Evolutionary conservation across 352 stramenopile genomes (phyloP).

Genomic region (Phytophthora melonis): DNA sequence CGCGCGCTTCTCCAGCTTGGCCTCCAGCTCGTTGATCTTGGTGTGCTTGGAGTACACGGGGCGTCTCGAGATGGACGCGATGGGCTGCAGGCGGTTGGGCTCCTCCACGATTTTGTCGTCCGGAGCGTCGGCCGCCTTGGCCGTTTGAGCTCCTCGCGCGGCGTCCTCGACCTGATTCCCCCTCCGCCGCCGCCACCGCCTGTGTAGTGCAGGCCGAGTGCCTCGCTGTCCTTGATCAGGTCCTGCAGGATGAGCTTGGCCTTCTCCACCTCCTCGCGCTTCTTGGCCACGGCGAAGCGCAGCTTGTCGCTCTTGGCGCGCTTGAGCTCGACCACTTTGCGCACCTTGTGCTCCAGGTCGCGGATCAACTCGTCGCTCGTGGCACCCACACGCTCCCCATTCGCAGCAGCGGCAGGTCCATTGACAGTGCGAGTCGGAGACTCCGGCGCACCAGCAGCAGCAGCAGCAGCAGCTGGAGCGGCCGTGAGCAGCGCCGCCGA

Average conservation of each 20-base stretch:
- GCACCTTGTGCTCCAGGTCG: conserved; percentile 78
- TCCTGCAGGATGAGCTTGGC: conserved; percentile 75
- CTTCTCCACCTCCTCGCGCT: conserved; percentile 71
- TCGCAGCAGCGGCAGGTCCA: conserved; percentile 13
- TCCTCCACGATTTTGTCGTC: conserved; percentile 54
- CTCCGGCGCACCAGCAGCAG: conserved; percentile 7
- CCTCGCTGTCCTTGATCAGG: conserved; percentile 79
- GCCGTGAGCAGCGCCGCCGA: conserved; percentile 42
- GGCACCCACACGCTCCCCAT: conserved; percentile 53
- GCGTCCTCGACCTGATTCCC: conserved; percentile 41
- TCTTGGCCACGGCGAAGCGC: conserved; percentile 69
- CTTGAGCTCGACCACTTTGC: conserved; percentile 85
- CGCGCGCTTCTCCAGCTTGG: conserved; percentile 64
- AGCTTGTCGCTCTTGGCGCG: conserved; percentile 80
- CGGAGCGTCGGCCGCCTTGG: neutral
- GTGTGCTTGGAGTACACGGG: conserved; percentile 88
- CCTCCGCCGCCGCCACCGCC: conserved; percentile 4
- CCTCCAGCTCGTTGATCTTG: conserved; percentile 81
- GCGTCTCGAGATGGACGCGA: conserved; percentile 76
- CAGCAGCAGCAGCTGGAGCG: neutral
- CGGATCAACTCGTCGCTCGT: conserved; percentile 84
- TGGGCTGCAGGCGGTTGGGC: conserved; percentile 67
- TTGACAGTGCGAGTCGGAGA: conserved; percentile 3
- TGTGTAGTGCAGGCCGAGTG: conserved; percentile 70
- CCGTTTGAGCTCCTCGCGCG: neutral